These are phyloP conservation scores for Cymbopogon citratus DNA, from an alignment of 176 grass and related monocot species.

Conservation along the genomic window DNA sequence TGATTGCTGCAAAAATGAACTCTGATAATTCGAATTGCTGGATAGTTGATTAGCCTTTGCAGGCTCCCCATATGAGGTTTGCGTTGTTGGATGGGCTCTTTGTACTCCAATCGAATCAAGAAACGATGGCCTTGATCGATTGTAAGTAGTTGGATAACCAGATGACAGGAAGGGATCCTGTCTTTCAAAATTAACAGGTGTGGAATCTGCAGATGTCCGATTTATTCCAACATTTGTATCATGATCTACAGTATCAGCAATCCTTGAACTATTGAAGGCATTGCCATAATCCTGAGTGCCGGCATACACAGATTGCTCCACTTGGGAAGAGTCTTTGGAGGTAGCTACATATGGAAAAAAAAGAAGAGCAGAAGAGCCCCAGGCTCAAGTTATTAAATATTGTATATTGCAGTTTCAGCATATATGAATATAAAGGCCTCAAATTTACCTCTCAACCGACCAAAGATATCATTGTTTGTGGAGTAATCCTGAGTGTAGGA, in stretches of 20 bases:
- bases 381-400: conserved; percentile 12
- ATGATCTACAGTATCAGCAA: conserved; percentile 33
- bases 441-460: conserved; percentile 35
- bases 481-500: conserved; percentile 33
- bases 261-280: conserved; percentile 25
- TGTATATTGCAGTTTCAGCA: background rate
- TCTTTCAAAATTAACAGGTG: conserved; percentile 45
- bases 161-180: conserved; percentile 44
- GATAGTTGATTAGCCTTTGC: conserved; percentile 35
- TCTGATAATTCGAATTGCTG: conserved; percentile 37
- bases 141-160: conserved; percentile 52
- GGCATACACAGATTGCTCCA: conserved; percentile 27
- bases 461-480: conserved; percentile 36
- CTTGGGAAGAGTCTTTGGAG: conserved; percentile 37
- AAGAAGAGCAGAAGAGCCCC: background rate
- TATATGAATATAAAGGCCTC: conserved; percentile 3
- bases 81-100: conserved; percentile 41
- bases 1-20: conserved; percentile 37
- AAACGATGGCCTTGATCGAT: conserved; percentile 68
- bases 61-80: conserved; percentile 29
- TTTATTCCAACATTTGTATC: conserved; percentile 30
- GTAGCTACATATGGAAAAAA: conserved; percentile 24
- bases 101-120: conserved; percentile 82
- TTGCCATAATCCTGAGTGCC: conserved; percentile 25
- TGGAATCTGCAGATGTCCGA: conserved; percentile 26